A percentile compares a stretch with the other conserved stretches of the same genome.
phyloP scores from a whole-genome alignment of 495 filamentous ascomycete genomes.

The Hypoxylon cercidicola region DNA sequence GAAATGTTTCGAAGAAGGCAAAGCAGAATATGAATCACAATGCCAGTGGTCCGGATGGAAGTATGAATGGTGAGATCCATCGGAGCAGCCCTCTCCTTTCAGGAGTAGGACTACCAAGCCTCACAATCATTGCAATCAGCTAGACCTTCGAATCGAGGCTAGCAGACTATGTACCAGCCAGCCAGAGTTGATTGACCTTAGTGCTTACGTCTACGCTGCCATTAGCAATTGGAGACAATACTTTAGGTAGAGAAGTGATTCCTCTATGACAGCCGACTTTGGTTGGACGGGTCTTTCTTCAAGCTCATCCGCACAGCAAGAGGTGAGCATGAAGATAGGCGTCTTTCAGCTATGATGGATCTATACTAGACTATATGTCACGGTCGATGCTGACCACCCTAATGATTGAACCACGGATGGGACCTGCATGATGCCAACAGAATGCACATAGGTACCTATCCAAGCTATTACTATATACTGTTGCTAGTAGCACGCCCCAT shows the following conservation, averaged over 20 bases:
- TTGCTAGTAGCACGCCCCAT: constrained; percentile 16
- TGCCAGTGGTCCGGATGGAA: background rate
- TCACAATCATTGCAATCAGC: background rate
- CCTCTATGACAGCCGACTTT: background rate
- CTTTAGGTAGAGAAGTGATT: background rate
- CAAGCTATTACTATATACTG: background rate
- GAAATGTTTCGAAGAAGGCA: constrained; percentile 2
- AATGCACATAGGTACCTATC: background rate
- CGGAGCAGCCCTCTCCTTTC: background rate
- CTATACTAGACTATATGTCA: constrained; percentile 25
- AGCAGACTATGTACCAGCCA: background rate
- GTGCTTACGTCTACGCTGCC: background rate
- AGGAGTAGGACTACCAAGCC: constrained; percentile 6
- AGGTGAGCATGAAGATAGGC: constrained; percentile 8
- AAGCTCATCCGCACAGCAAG: background rate
- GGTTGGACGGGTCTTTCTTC: constrained; percentile 2
- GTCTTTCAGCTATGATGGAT: constrained; percentile 28
- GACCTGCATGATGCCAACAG: constrained; percentile 16
- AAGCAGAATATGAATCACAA: constrained; percentile 2
- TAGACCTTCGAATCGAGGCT: constrained; percentile 8
- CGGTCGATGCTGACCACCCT: constrained; percentile 8
- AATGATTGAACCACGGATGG: constrained; percentile 18
- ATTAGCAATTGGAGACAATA: background rate
- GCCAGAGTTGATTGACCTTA: background rate
- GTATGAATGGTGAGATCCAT: constrained; percentile 17